A percentile compares a stretch with the other conserved stretches of the same genome.
phyloP scores from a whole-genome alignment of 1,284 basidiomycete genomes.

The Ceratorhiza oryzae-sativae region DNA sequence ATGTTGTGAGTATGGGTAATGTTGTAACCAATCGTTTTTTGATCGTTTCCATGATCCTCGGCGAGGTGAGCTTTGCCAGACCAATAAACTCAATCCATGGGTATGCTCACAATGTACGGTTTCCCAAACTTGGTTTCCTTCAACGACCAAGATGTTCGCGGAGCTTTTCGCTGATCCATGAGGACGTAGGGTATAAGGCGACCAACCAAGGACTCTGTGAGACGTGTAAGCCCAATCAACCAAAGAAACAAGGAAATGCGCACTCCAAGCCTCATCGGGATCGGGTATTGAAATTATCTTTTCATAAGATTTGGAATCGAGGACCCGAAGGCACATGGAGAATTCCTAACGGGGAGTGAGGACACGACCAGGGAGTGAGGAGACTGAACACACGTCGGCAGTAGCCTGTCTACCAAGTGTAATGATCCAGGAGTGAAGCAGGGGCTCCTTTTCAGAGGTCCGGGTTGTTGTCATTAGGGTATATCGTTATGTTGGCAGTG shows the following conservation, averaged over 20 bases:
- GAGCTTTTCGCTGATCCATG: slow-evolving; percentile 82
- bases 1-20: slow-evolving; percentile 65
- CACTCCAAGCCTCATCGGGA: slow-evolving; percentile 69
- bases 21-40: slow-evolving; percentile 74
- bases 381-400: slow-evolving; percentile 59
- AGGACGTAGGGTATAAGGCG: slow-evolving; percentile 79
- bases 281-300: slow-evolving; percentile 63
- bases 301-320: slow-evolving; percentile 63
- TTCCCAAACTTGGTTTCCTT: slow-evolving; percentile 66
- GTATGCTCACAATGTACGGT: slow-evolving; percentile 70
- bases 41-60: not conserved
- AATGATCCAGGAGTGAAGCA: slow-evolving; percentile 70
- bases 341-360: slow-evolving; percentile 37
- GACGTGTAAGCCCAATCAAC: slow-evolving; percentile 2
- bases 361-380: not conserved
- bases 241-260: slow-evolving; percentile 47
- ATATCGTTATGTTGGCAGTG: not conserved
- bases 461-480: slow-evolving; percentile 14
- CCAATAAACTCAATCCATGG: too few species aligned
- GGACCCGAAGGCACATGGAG: slow-evolving; percentile 39
- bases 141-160: slow-evolving; percentile 73
- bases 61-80: slow-evolving; percentile 34
- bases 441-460: slow-evolving; percentile 40
- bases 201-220: slow-evolving; percentile 69
- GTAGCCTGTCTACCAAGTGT: slow-evolving; percentile 74